phyloP scores from a whole-genome alignment of 306 rosid species.

The Arachis hypogaea region DNA sequence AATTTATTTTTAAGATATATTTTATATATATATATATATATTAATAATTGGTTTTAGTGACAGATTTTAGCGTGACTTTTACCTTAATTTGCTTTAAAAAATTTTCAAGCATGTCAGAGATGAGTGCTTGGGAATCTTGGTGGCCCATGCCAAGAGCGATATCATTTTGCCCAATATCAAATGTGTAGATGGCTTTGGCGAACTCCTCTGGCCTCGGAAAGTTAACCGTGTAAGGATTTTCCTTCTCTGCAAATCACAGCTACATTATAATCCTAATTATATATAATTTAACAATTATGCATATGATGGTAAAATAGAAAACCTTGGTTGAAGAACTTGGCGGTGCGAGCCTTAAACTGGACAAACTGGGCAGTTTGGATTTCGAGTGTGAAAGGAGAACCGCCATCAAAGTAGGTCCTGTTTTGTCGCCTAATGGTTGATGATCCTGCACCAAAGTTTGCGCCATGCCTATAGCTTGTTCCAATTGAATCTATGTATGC shows the following conservation, averaged over 20 bases:
- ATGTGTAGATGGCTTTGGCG: slow-evolving; percentile 65
- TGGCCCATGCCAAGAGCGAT: slow-evolving; percentile 50
- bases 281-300: background rate
- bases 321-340: slow-evolving; percentile 54
- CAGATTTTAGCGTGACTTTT: slow-evolving; percentile 8
- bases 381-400: slow-evolving; percentile 69
- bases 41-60: too few species aligned
- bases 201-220: slow-evolving; percentile 71
- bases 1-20: too few species aligned
- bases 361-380: slow-evolving; percentile 61
- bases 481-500: slow-evolving; percentile 77
- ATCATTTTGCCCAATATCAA: slow-evolving; percentile 91
- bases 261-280: too few species aligned
- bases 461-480: slow-evolving; percentile 72
- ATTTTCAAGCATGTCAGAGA: slow-evolving; percentile 55
- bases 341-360: slow-evolving; percentile 66
- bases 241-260: slow-evolving; percentile 35
- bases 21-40: too few species aligned
- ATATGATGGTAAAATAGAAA: background rate
- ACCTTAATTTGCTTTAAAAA: slow-evolving; percentile 58
- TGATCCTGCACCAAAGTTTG: slow-evolving; percentile 87
- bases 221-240: slow-evolving; percentile 29
- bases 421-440: slow-evolving; percentile 63
- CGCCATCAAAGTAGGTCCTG: slow-evolving; percentile 58
- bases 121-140: slow-evolving; percentile 39